Evolutionary conservation across 768 basidiomycete genomes (phyloP), one percentile per base, ranked within the genome.

Genomic region (Tricholoma hemisulphureum): DNA sequence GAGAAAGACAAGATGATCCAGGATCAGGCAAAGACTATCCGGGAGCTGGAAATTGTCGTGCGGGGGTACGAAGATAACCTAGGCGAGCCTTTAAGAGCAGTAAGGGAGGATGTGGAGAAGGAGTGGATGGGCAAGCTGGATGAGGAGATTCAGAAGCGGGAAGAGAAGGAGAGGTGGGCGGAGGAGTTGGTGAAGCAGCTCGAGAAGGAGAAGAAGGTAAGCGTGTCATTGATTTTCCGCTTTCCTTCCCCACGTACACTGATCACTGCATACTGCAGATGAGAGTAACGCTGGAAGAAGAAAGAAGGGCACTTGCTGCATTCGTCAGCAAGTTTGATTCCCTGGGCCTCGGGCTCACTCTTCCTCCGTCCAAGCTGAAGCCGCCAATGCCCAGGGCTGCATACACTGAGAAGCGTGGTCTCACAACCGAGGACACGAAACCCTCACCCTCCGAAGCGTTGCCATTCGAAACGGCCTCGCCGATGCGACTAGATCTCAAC

Each of bases 251-350:
- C 6, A 9, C 10, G 50, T 51, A 5, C 1, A 6, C 37, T 58
- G 9, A 57, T 51, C 39, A 29, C 35, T 13, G 11, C 41, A 57
- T 54, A 32, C 28, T 11, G 18, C 28, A 88, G 87, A 65, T 75
- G 58, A 76, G 89, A 51, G 68, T 74, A 31, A 86, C 85, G 62
- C 71, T 93, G 51, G 91, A 93, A 68, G 87, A 87, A 43, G 91
- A 93, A 72, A 82, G 91, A 34, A 77, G 84, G 21, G 91, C 89
- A 8, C 77, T 94, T 37, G 83, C 88, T 3, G 81, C 89, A 6
- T 94, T 94, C 63, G 92, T 94, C 45, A 79, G 77, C 69, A 91
- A 89, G 69, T 91, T 93, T 65, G 92, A 94, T 71, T 79, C 89
- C 10, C 71, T 90, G 24, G 88, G 87, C 0, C 66, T 88, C 29